Evolutionary conservation across 2,329 filamentous ascomycete species (phyloP), one percentile per base, ranked within the genome.

Genomic region (Blastomyces parvus): DNA sequence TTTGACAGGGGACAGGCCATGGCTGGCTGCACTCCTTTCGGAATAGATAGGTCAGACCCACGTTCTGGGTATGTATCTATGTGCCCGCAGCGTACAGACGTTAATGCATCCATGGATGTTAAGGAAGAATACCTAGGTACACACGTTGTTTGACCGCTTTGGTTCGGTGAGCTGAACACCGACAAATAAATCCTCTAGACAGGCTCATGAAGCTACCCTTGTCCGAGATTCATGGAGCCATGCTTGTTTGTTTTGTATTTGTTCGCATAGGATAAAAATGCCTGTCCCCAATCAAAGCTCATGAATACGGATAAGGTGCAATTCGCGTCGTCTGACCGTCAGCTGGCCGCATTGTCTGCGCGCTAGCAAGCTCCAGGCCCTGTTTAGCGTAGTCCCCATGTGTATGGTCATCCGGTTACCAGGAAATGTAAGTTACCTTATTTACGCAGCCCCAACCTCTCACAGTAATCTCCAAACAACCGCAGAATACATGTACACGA

Each of bases 11-110:
- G 52, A 30, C 22, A 25, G 48, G 48, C 30, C 48, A 17, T 52
- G 48, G 48, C 48, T 55, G 52, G 52, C 52, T 55, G 52, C 14
- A 13, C 50, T 53, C 27, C 33, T 55, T 55, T 36, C 52, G 52
- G 52, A 30, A 25, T 11, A 14, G 19, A 19, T 36, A 9, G 27
- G 30, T 14, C 13, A 17, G 27, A 30, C 14, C 2, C 27, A 55
- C 17, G 27, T 55, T 55, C 27, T 36, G 52, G 14, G 33, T 36
- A 5, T n/a, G 25, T 19, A 30, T 27, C 22, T 5, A 22, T 53
- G 14, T 13, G 22, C 2, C 30, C 3, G 13, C 6, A 30, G 7
- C 25, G 9, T 27, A 3, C 11, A 22, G 3, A 50, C 3, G 7
- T 3, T 4, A 27, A 52, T 52, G 48, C 25, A 52, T 52, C 40